Evolutionary conservation across 257 asterid species (phyloP), one percentile per base, ranked within the genome.

Genomic region (Lantana camara): DNA sequence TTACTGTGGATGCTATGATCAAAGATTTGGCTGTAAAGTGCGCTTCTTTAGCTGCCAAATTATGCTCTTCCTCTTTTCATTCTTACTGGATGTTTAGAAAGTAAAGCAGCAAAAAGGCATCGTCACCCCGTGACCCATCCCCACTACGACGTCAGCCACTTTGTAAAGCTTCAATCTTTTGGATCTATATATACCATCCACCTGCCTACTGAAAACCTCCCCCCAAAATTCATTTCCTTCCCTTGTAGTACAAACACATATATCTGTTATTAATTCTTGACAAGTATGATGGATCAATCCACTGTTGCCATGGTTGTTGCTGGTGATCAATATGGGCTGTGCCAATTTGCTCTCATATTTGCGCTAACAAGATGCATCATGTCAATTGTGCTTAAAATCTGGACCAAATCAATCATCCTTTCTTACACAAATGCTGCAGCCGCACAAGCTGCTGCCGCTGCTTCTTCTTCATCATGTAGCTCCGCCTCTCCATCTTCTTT

Each of bases 281-380:
- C n/a, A n/a, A n/a, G n/a, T n/a, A n/a, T n/a, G n/a, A n/a, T n/a
- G n/a, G n/a, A n/a, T 27, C 32, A 27, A 27, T 27, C 32, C n/a
- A n/a, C n/a, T 27, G 32, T 5, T 4, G 55, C 67, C 20, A 71
- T 82, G 70, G 85, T 50, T 46, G 81, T 67, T 6, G n/a, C n/a
- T n/a, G 52, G 75, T 48, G 85, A 83, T 69, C 83, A 78, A 29
- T 57, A 78, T 62, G 82, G 80, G 47, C 57, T 84, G 3, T 82
- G 84, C 46, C 75, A 81, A 74, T 85, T 83, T 41, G 88, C 93
- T 54, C 74, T 88, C 3, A 29, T 83, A 34, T 72, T 82, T 29
- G 88, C 82, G 5, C 66, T 75, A 9, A 83, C 85, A 1, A 82
- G 90, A 81, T 83, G 86, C 66, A 13, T 88, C 14, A 59, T 85